These are phyloP conservation scores for Xylaria hypoxylon DNA, from an alignment of 2,329 filamentous ascomycete species.

Conservation along the genomic window DNA sequence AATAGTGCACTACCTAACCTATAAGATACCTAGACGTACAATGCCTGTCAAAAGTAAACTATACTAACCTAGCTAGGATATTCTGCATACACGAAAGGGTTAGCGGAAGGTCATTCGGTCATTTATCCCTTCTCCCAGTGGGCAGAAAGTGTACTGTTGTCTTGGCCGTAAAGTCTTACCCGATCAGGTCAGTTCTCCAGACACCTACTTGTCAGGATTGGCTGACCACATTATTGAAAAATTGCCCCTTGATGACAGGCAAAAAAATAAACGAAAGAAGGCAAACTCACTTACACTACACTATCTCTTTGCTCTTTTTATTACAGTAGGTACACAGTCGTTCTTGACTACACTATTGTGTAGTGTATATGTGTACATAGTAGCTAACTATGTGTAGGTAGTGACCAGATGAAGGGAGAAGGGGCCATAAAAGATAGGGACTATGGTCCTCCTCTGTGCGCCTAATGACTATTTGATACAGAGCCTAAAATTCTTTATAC, in stretches of 20 bases:
- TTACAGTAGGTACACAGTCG: no score
- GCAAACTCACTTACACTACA: no score
- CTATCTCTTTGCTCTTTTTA: slow-evolving; percentile 1
- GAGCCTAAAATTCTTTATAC: background rate
- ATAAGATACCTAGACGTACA: no score
- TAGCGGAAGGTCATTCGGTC: slow-evolving; percentile 33
- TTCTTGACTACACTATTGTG: no score
- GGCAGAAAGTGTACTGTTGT: slow-evolving; percentile 4
- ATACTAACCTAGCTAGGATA: background rate
- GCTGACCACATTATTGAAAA: slow-evolving; percentile 18
- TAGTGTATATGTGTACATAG: no score
- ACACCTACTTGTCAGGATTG: slow-evolving; percentile 37
- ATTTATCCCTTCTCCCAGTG: slow-evolving; percentile 26
- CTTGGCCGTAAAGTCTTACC: slow-evolving; percentile 26
- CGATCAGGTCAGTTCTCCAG: slow-evolving; percentile 19
- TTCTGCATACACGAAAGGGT: slow-evolving; percentile 19
- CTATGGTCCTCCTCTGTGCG: background rate
- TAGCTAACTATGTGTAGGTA: no score
- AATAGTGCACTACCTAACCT: no score
- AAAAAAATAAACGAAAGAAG: no score
- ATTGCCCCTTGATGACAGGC: no score
- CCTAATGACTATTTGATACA: background rate
- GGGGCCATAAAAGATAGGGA: no score
- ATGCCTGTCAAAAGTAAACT: no score
- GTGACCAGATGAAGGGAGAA: no score